A percentile compares a stretch with the other conserved stretches of the same genome.
Evolutionary conservation across 164 flowering plant genomes (phyloP).

Genomic region (Vitis cinerea): DNA sequence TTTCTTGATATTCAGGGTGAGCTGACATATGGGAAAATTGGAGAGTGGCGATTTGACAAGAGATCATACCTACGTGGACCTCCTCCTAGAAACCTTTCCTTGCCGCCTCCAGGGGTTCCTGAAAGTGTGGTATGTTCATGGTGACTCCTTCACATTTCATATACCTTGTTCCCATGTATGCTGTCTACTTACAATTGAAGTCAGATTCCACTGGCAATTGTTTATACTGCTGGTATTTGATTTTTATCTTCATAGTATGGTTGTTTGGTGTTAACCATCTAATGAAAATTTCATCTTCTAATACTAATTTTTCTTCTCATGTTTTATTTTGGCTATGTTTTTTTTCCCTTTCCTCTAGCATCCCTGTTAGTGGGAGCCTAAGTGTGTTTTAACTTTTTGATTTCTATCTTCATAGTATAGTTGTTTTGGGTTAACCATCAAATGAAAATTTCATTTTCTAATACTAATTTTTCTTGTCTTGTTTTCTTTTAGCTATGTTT

Average conservation of each 20-base stretch:
- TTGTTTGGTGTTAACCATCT: too few relatives aligned
- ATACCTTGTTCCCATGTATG: too few relatives aligned
- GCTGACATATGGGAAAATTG: constrained; percentile 79
- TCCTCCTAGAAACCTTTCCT: constrained; percentile 66
- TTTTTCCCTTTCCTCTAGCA: background rate
- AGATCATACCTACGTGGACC: constrained; percentile 70
- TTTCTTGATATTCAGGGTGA: constrained; percentile 59
- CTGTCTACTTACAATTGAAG: background rate
- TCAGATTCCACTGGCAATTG: background rate
- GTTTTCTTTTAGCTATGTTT: background rate
- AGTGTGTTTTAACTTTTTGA: background rate
- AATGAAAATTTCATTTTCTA: too few relatives aligned
- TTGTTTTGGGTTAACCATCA: too few relatives aligned
- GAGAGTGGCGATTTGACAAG: constrained; percentile 98
- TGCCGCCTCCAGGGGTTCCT: constrained; percentile 98
- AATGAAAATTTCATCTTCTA: too few relatives aligned
- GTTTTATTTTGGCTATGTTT: background rate
- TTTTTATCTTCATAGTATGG: too few relatives aligned
- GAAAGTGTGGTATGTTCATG: constrained; percentile 93
- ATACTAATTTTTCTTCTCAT: background rate
- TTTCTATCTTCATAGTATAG: too few relatives aligned
- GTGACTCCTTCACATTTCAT: background rate
- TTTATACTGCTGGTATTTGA: background rate
- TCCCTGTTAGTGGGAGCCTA: background rate
- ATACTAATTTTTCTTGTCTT: background rate